A percentile compares a stretch with the other conserved stretches of the same genome.
Evolutionary conservation across 2,329 filamentous ascomycete species (phyloP).

Genomic region (Cryphonectria japonica): DNA sequence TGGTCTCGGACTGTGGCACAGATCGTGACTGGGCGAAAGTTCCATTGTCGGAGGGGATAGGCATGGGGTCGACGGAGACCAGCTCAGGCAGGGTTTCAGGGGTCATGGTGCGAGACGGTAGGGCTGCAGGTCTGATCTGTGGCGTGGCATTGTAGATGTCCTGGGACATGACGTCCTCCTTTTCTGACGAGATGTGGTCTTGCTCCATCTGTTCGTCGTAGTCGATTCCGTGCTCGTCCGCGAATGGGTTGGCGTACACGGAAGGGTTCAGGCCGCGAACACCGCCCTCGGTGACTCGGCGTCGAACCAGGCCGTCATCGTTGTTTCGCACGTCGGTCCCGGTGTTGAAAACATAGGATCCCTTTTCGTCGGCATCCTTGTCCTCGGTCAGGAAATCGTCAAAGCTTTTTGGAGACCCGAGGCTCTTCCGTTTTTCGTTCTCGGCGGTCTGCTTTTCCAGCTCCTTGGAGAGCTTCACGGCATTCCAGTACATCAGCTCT

Average conservation of each 20-base stretch:
- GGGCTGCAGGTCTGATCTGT: slow-evolving; percentile 29
- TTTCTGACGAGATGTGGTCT: slow-evolving; percentile 48
- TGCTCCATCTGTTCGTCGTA: slow-evolving; percentile 50
- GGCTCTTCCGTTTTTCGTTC: slow-evolving; percentile 31
- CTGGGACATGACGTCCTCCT: slow-evolving; percentile 47
- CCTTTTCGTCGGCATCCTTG: slow-evolving; percentile 50
- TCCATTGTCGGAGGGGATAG: neutral
- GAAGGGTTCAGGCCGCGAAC: slow-evolving; percentile 51
- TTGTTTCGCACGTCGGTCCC: slow-evolving; percentile 50
- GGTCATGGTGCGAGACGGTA: slow-evolving; percentile 29
- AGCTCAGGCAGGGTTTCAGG: slow-evolving; percentile 25
- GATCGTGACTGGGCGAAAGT: slow-evolving; percentile 13
- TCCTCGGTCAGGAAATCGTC: slow-evolving; percentile 63
- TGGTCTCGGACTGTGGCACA: slow-evolving; percentile 42
- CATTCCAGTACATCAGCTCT: slow-evolving; percentile 69
- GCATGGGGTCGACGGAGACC: slow-evolving; percentile 13
- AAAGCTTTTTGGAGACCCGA: slow-evolving; percentile 49
- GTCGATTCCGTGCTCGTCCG: slow-evolving; percentile 59
- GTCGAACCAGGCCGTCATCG: slow-evolving; percentile 52
- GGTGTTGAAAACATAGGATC: slow-evolving; percentile 62
- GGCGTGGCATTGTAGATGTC: slow-evolving; percentile 62
- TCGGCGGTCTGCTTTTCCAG: slow-evolving; percentile 36
- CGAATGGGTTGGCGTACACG: slow-evolving; percentile 61
- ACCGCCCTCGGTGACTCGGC: slow-evolving; percentile 49
- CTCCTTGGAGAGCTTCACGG: slow-evolving; percentile 30